These are phyloP conservation scores for Colletotrichum cuscutae DNA, from an alignment of 2,329 filamentous ascomycete species.

Conservation along the genomic window DNA sequence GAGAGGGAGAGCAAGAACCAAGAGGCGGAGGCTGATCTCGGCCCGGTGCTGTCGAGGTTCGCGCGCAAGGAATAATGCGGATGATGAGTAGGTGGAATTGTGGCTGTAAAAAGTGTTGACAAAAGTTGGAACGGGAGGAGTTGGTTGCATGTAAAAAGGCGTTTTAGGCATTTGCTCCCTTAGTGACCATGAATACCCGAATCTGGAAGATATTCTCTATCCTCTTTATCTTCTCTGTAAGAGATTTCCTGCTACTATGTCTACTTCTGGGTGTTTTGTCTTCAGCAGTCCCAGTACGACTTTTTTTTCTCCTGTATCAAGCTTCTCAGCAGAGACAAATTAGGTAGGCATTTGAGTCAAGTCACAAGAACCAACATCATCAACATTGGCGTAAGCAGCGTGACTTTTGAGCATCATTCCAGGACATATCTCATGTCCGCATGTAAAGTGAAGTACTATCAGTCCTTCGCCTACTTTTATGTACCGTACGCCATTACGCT, in stretches of 20 bases:
- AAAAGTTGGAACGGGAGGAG: conserved; percentile 29
- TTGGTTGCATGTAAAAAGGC: conserved; percentile 36
- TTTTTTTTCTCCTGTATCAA: too few species aligned
- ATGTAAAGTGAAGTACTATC: conserved; percentile 16
- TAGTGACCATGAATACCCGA: conserved; percentile 37
- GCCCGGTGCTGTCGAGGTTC: conserved; percentile 88
- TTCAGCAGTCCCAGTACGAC: too few species aligned
- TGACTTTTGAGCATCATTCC: background rate
- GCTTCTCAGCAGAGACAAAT: too few species aligned
- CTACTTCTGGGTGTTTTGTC: background rate
- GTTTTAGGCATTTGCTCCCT: conserved; percentile 34
- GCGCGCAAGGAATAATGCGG: conserved; percentile 70
- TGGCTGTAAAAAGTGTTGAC: conserved; percentile 5
- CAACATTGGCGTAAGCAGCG: background rate
- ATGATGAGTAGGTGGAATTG: background rate
- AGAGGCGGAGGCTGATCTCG: conserved; percentile 78
- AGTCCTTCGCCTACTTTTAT: conserved; percentile 29
- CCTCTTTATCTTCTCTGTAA: background rate
- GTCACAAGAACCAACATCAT: background rate
- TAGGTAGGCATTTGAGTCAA: too few species aligned
- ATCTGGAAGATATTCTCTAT: conserved; percentile 16
- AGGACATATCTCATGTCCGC: background rate
- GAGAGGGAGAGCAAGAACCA: conserved; percentile 70
- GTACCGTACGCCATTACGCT: conserved; percentile 31
- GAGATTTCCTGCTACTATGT: too few species aligned